Evolutionary conservation across 2,329 filamentous ascomycete genomes (phyloP).

Genomic region (Hypoxylon sp.): DNA sequence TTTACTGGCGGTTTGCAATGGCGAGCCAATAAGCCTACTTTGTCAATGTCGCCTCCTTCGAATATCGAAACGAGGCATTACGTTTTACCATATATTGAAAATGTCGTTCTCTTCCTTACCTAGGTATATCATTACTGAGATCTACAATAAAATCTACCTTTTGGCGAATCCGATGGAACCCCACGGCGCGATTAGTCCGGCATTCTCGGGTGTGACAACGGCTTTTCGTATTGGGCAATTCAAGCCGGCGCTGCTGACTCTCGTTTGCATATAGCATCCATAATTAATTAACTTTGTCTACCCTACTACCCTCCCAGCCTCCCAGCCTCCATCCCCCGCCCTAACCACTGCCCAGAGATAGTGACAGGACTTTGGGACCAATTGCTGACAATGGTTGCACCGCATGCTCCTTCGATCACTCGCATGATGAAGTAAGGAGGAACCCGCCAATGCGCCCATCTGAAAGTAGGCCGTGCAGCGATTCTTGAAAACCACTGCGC

Average conservation of each 20-base stretch:
- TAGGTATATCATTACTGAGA: conserved; percentile 14
- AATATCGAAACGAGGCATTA: conserved; percentile 29
- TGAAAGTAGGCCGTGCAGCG: conserved; percentile 32
- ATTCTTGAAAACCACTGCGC: conserved; percentile 6
- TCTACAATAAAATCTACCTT: conserved; percentile 14
- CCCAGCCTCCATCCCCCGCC: conserved; percentile 24
- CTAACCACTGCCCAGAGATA: conserved; percentile 18
- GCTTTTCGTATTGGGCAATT: conserved; percentile 32
- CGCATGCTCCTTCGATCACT: conserved; percentile 44
- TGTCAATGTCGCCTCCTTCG: conserved; percentile 27
- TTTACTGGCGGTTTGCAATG: conserved; percentile 26
- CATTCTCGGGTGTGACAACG: conserved; percentile 20
- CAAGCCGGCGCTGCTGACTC: conserved; percentile 27
- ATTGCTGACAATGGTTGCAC: conserved; percentile 35
- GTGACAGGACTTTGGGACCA: conserved; percentile 24
- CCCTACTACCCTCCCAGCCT: conserved; percentile 10
- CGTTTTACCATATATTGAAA: conserved; percentile 35
- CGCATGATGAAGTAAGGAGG: conserved; percentile 34
- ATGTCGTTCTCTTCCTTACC: conserved; percentile 31
- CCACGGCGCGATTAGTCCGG: conserved; percentile 29
- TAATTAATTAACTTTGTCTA: conserved; percentile 22
- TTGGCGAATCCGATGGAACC: conserved; percentile 21
- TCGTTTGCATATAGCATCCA: conserved; percentile 30
- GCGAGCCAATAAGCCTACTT: conserved; percentile 26
- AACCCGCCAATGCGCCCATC: conserved; percentile 21